Conservation (phyloP, 2,329 filamentous ascomycete genomes). For the Trichoderma sp. region DNA sequence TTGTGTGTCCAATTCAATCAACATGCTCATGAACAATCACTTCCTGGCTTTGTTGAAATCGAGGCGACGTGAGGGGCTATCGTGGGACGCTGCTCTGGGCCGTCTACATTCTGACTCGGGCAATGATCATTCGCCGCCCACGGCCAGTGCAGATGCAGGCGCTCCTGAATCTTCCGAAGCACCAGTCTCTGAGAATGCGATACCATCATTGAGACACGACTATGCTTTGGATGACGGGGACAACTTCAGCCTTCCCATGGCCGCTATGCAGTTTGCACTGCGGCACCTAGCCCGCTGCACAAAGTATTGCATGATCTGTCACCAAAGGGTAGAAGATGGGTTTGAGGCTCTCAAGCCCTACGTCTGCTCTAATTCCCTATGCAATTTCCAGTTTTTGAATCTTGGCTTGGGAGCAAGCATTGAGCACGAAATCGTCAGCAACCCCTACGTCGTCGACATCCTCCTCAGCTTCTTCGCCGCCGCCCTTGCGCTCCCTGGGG, state of each 20-base stretch:
- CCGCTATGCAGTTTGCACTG: slow-evolving; percentile 74
- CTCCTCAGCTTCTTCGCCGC: slow-evolving; percentile 79
- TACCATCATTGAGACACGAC: slow-evolving; percentile 37
- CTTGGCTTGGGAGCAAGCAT: slow-evolving; percentile 84
- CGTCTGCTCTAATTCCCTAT: slow-evolving; percentile 75
- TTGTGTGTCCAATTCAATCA: slow-evolving; percentile 73
- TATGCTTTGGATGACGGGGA: slow-evolving; percentile 37
- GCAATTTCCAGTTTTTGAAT: slow-evolving; percentile 84
- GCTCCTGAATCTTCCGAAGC: not conserved
- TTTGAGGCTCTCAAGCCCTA: slow-evolving; percentile 76
- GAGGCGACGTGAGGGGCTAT: slow-evolving; percentile 53
- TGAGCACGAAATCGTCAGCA: slow-evolving; percentile 78
- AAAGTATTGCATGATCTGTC: slow-evolving; percentile 85
- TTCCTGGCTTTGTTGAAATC: slow-evolving; percentile 65
- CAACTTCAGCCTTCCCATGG: slow-evolving; percentile 54
- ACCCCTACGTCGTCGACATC: slow-evolving; percentile 82
- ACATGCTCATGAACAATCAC: slow-evolving; percentile 60
- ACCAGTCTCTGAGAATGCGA: slow-evolving; percentile 24
- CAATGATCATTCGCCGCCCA: not conserved
- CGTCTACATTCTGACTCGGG: slow-evolving; percentile 18
- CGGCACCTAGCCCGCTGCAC: slow-evolving; percentile 79
- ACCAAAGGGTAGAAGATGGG: slow-evolving; percentile 64
- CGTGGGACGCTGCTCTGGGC: slow-evolving; percentile 57
- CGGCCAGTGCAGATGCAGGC: not conserved
- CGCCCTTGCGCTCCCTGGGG: slow-evolving; percentile 47